Evolutionary conservation across 2,329 filamentous ascomycete genomes (phyloP), one percentile per base, ranked within the genome.

Genomic region (Malbranchea cinnamomea): DNA sequence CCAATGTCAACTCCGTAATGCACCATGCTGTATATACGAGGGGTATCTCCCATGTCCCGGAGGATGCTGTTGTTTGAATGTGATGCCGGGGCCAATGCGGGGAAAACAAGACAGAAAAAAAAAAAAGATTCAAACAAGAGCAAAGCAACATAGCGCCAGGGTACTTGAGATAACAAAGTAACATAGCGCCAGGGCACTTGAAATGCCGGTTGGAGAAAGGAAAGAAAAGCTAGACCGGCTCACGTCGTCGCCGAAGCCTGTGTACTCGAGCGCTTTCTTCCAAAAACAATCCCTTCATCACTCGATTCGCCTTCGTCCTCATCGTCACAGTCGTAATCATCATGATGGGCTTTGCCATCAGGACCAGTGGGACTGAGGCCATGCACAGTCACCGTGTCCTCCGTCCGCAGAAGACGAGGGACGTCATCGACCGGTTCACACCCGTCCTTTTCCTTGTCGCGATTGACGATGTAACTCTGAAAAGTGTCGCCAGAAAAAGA

Each of bases 401-500:
- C 53, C 1, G 54, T 59, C 18, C 54, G 54, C 30, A 59, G 49
- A 11, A 57, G 51, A 1, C 53, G 52, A 9, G 53, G 53, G 7
- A 58, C 44, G 21, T 43, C 37, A n/a, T 23, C 31, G 8, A 13
- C 34, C 20, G 16, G 23, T 6, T 34, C 33, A 6, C 38, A 36
- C 6, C 38, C 11, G 6, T 47, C 50, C 19, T 41, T 29, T 2
- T 53, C 48, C 23, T 46, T 45, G 6, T 50, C 44, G 28, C 42
- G 42, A 16, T 42, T 38, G 26, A 42, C 43, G 23, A 31, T 31
- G 10, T 43, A 42, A 4, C 27, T 32, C 12, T 43, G 39, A 8
- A 43, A 41, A 0, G 50, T 49, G 31, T 60, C 57, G 5, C 49
- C 53, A 7, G 57, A 61, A 15, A 60, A 48, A 13, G 59, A 62